phyloP scores from a whole-genome alignment of 1,284 basidiomycete genomes.

The Cryptococcus sp. region DNA sequence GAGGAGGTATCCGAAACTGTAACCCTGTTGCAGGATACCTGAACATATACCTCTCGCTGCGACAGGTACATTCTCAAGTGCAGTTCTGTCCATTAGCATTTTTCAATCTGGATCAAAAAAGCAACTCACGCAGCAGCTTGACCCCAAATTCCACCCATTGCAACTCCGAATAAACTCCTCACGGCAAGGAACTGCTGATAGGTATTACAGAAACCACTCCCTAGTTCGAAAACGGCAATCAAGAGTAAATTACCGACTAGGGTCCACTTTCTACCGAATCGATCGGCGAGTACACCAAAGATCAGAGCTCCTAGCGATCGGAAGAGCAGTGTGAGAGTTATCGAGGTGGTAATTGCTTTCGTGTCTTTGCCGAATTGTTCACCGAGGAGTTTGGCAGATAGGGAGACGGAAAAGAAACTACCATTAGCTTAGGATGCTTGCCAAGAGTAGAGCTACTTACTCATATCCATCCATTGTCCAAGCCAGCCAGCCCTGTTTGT shows the following conservation, averaged over 20 bases:
- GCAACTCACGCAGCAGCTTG: slow-evolving; percentile 28
- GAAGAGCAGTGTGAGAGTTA: slow-evolving; percentile 90
- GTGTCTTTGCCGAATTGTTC: slow-evolving; percentile 35
- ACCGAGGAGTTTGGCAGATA: slow-evolving; percentile 60
- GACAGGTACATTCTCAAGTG: slow-evolving; percentile 84
- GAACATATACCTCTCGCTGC: slow-evolving; percentile 79
- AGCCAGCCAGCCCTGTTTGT: slow-evolving; percentile 55
- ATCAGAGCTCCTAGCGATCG: slow-evolving; percentile 80
- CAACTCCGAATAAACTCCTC: slow-evolving; percentile 66
- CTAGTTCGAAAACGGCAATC: slow-evolving; percentile 71
- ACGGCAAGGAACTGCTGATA: slow-evolving; percentile 52
- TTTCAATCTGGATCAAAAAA: neutral
- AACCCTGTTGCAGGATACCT: slow-evolving; percentile 80
- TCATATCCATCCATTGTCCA: slow-evolving; percentile 53
- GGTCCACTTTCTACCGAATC: slow-evolving; percentile 92
- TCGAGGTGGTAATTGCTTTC: slow-evolving; percentile 57
- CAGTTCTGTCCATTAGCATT: slow-evolving; percentile 27
- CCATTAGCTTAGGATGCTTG: slow-evolving; percentile 45
- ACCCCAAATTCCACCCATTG: slow-evolving; percentile 64
- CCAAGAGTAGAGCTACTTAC: slow-evolving; percentile 10
- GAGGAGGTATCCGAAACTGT: slow-evolving; percentile 55
- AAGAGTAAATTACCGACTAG: slow-evolving; percentile 70
- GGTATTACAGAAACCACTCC: slow-evolving; percentile 53
- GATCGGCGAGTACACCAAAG: slow-evolving; percentile 71
- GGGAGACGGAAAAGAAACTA: slow-evolving; percentile 73